These are phyloP conservation scores for Penicillium hesseltinei DNA, from an alignment of 2,329 filamentous ascomycete species.

Conservation along the genomic window DNA sequence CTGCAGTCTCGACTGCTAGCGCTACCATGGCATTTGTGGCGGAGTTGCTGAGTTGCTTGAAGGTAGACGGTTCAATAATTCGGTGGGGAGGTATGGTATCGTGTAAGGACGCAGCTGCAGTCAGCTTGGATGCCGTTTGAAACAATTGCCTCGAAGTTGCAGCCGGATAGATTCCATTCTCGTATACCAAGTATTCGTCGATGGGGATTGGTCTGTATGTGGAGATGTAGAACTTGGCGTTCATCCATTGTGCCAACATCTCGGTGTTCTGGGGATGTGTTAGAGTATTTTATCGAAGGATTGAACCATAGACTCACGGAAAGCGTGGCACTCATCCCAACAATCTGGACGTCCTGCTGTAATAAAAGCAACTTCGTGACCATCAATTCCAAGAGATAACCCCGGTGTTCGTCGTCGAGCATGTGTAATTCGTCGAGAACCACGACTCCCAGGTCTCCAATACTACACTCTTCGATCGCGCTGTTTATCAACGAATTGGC, in stretches of 20 bases:
- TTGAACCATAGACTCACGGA: conserved; percentile 50
- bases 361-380: conserved; percentile 70
- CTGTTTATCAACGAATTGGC: conserved; percentile 72
- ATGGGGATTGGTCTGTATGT: conserved; percentile 73
- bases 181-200: conserved; percentile 70
- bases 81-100: conserved; percentile 38
- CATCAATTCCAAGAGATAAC: conserved; percentile 72
- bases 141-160: conserved; percentile 59
- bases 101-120: conserved; percentile 29
- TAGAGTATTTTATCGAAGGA: background rate
- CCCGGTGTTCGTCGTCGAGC: conserved; percentile 72
- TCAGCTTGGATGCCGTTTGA: conserved; percentile 56
- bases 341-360: conserved; percentile 65
- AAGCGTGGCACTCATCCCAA: conserved; percentile 78
- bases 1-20: conserved; percentile 66
- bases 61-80: conserved; percentile 55
- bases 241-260: conserved; percentile 67
- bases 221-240: conserved; percentile 69
- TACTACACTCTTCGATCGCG: conserved; percentile 68
- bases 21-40: conserved; percentile 69
- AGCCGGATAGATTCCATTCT: conserved; percentile 65
- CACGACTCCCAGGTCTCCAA: conserved; percentile 63
- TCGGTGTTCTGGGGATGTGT: conserved; percentile 61
- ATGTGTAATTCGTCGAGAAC: conserved; percentile 80
- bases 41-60: conserved; percentile 63